Conservation (phyloP, 108 stramenopile genomes). For the Cylindrotheca fusiformis region DNA sequence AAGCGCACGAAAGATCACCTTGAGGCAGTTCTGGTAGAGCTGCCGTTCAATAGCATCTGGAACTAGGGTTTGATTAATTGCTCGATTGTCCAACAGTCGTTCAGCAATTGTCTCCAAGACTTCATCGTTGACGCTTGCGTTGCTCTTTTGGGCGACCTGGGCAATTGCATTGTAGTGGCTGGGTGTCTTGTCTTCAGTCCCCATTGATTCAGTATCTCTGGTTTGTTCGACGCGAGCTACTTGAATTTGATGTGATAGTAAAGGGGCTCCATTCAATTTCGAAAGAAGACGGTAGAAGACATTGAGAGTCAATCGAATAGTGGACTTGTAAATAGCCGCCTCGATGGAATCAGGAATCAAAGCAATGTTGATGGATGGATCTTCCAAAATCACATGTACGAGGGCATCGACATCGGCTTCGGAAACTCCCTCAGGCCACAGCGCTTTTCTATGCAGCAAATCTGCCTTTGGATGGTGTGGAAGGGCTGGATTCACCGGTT, state of each 20-base stretch:
- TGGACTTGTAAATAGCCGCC: conserved; percentile 26
- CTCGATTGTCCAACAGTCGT: conserved; percentile 21
- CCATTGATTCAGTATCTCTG: neutral
- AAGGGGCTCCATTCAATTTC: conserved; percentile 17
- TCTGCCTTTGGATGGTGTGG: too few species aligned
- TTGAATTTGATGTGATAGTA: conserved; percentile 27
- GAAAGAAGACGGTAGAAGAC: conserved; percentile 14
- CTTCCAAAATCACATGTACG: conserved; percentile 23
- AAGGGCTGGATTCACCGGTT: too few species aligned
- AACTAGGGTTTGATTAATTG: conserved; percentile 29
- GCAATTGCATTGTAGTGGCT: neutral
- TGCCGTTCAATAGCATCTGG: conserved; percentile 41
- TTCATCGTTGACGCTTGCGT: conserved; percentile 15
- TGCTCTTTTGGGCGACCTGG: neutral
- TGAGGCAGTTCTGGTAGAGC: conserved; percentile 31
- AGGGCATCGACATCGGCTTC: conserved; percentile 26
- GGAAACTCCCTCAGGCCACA: conserved; percentile 8
- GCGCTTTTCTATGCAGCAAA: too few species aligned
- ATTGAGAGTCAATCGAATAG: conserved; percentile 32
- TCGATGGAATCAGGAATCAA: conserved; percentile 32
- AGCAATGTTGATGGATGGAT: conserved; percentile 28
- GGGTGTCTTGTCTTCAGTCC: neutral
- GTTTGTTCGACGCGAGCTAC: neutral
- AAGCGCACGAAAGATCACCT: conserved; percentile 34
- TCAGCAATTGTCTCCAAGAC: conserved; percentile 35